Percentiles rank a stretch among this genome's conserved stretches.
Evolutionary conservation across 345 rosid species (phyloP).

Genomic region (Nephelium lappaceum): DNA sequence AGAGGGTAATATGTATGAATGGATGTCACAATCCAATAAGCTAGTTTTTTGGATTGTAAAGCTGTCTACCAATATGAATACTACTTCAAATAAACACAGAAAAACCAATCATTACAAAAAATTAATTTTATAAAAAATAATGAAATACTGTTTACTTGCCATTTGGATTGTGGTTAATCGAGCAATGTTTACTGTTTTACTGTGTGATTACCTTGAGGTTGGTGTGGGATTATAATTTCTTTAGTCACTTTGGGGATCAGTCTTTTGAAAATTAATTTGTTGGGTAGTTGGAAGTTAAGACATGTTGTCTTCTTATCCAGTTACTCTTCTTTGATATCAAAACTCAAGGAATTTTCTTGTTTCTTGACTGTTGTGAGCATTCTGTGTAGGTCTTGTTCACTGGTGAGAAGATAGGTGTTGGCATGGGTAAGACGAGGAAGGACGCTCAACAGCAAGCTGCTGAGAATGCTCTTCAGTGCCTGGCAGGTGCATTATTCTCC

Average conservation of each 20-base stretch:
- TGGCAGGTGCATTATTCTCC: conserved; percentile 65
- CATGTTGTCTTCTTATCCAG: no score
- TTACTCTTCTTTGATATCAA: not conserved
- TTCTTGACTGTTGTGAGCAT: conserved; percentile 8
- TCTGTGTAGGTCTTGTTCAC: conserved; percentile 71
- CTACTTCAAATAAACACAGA: no score
- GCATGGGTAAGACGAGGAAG: conserved; percentile 96
- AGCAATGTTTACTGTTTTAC: not conserved
- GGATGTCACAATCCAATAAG: no score
- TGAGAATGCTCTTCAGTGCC: conserved; percentile 80
- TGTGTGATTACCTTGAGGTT: not conserved
- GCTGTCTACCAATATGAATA: no score
- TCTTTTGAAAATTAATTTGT: not conserved
- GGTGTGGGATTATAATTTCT: not conserved
- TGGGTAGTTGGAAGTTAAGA: conserved; percentile 10
- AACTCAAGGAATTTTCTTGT: not conserved
- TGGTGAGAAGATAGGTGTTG: conserved; percentile 95
- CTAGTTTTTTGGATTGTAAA: no score
- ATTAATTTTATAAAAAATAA: no score
- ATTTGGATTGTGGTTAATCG: not conserved
- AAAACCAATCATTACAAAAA: no score
- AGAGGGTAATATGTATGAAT: no score
- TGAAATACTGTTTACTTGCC: not conserved
- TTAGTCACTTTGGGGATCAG: not conserved
- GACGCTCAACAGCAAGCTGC: conserved; percentile 99